Percentiles rank a stretch among this genome's conserved stretches.
Evolutionary conservation across 345 rosid species (phyloP).

Genomic region (Rhizophora mangle): DNA sequence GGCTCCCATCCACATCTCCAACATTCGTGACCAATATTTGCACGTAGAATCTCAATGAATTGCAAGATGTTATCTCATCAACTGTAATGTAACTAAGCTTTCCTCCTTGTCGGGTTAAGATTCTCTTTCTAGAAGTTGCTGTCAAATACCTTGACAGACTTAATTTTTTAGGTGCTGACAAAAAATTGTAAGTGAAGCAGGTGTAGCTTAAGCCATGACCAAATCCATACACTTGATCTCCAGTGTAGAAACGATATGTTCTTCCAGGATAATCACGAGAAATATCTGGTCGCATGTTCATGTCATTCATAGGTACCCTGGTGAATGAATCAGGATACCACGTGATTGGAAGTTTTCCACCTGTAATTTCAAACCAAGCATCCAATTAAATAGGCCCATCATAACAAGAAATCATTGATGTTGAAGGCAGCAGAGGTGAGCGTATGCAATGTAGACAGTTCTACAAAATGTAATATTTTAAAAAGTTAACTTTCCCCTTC

Average conservation of each 20-base stretch:
- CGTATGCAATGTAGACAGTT: too few relatives aligned
- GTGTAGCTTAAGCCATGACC: constrained; percentile 86
- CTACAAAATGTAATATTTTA: too few relatives aligned
- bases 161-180: constrained; percentile 55
- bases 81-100: constrained; percentile 27
- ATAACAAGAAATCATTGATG: not conserved
- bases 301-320: constrained; percentile 67
- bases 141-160: constrained; percentile 32
- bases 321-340: constrained; percentile 90
- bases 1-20: constrained; percentile 71
- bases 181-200: constrained; percentile 48
- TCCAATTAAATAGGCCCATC: not conserved
- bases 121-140: constrained; percentile 31
- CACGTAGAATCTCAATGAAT: constrained; percentile 46
- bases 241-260: constrained; percentile 80
- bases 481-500: too few relatives aligned
- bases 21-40: constrained; percentile 46
- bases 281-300: constrained; percentile 80
- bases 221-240: constrained; percentile 56
- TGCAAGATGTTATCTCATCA: constrained; percentile 45
- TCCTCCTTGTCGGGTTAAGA: constrained; percentile 33
- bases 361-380: constrained; percentile 37
- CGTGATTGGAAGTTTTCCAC: constrained; percentile 86
- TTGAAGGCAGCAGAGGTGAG: not conserved
- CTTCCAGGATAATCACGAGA: constrained; percentile 81